phyloP scores from a whole-genome alignment of 495 filamentous ascomycete genomes.

The Xylaria cubensis region DNA sequence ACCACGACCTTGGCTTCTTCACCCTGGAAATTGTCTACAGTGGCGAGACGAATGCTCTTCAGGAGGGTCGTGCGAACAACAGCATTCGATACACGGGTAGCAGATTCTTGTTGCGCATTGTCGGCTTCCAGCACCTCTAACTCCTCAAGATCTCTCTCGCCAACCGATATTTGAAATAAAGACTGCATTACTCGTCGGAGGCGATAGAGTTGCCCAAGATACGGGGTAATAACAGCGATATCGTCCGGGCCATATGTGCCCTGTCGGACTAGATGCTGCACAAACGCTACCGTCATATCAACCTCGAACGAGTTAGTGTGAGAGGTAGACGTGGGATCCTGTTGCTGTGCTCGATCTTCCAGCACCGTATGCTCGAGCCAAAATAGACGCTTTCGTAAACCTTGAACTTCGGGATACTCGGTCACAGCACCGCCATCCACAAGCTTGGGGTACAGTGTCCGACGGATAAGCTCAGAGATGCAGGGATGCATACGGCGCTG shows the following conservation, averaged over 20 bases:
- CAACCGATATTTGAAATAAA: slow-evolving; percentile 67
- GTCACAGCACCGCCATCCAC: slow-evolving; percentile 61
- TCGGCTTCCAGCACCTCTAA: slow-evolving; percentile 59
- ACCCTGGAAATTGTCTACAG: slow-evolving; percentile 86
- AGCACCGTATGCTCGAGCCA: slow-evolving; percentile 73
- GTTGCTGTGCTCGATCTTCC: slow-evolving; percentile 57
- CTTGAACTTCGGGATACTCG: slow-evolving; percentile 64
- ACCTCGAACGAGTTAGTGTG: slow-evolving; percentile 74
- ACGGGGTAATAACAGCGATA: slow-evolving; percentile 82
- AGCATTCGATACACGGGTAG: slow-evolving; percentile 15
- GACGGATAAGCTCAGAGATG: slow-evolving; percentile 67
- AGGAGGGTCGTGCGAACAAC: slow-evolving; percentile 58
- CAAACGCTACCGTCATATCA: slow-evolving; percentile 67
- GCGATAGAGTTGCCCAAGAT: slow-evolving; percentile 72
- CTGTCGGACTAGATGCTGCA: slow-evolving; percentile 76
- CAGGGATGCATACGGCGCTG: slow-evolving; percentile 82
- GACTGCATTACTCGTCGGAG: slow-evolving; percentile 58
- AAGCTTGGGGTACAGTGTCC: slow-evolving; percentile 69
- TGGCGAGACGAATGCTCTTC: slow-evolving; percentile 72
- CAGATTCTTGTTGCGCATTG: slow-evolving; percentile 34
- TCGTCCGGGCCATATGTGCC: slow-evolving; percentile 67
- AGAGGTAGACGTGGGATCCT: slow-evolving; percentile 58
- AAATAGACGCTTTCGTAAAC: slow-evolving; percentile 70
- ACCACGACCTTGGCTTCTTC: slow-evolving; percentile 83
- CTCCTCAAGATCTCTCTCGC: slow-evolving; percentile 70